Base-by-base conservation (phyloP, 768 basidiomycete species). In the Trametes meyenii region DNA sequence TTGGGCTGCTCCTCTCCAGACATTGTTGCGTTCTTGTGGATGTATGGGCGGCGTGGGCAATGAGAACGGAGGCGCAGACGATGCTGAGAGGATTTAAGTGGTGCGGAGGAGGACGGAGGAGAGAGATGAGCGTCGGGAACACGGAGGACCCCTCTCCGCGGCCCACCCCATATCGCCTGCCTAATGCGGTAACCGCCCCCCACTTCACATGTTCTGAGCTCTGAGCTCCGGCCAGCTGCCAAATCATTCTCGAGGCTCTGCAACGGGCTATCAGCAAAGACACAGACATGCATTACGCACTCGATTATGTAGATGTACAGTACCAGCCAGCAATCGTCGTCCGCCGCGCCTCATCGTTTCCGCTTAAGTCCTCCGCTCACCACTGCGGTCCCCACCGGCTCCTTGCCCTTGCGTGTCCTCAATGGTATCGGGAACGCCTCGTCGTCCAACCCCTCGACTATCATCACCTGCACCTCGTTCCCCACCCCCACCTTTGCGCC, bases 351-450 rank as follows among this genome's bases (percentile, higher is more conserved):
- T 83, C 75, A 87, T 76, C 88, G 80, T 71, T 89, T 90, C 65
- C 88, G 77, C 76, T 90, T 90, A 66, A 74, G 73, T 5, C 86
- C 88, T n/a, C 60, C 60, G 26, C 69, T 62, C 14, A 75, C 59
- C 52, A 48, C 12, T 33, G 56, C 53, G 17, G 60, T 62, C 0
- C 77, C 75, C 36, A 77, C 75, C 14, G 76, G 68, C 64, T 86
- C 84, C 71, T 84, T 84, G 42, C 82, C 81, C 73, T 84, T 89
- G 65, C 90, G 81, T 55, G 82, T 82, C 73, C 90, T 83, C 70
- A 92, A 75, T 11, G 89, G 88, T 55, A 85, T 80, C 38, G 88
- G 85, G 72, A 91, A 90, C 54, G 75, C 76, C 29, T 86, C 84
- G 63, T 86, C 86, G 69, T 87, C 89, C 71, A 71, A 55, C 55